Base-by-base conservation (phyloP, 2,329 filamentous ascomycete genomes). In the Plectosphaerella sp. region DNA sequence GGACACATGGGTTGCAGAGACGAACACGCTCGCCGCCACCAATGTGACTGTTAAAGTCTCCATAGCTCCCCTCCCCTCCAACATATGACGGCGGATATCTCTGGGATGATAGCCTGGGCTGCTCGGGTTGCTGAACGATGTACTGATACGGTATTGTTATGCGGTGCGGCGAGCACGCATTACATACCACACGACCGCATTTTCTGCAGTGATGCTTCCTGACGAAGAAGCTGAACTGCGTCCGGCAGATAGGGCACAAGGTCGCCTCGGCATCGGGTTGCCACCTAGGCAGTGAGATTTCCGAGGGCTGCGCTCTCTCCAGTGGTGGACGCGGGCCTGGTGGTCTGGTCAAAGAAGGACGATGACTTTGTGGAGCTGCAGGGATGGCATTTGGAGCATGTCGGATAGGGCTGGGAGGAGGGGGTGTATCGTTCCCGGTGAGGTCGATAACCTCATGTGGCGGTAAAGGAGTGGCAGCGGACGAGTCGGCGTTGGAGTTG, bases 161-260 rank as follows among this genome's bases (percentile, higher is more conserved):
- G 55, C 91, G 84, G 68, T 97, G 93, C 4, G 93, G 93, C 3
- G 93, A 97, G 72, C 93, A 97, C 18, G 84, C 78, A 53, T 86
- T 85, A 69, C 93, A 97, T 22, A 97, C 93, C 9, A 97, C 92
- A 55, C 91, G 79, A 45, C 93, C 93, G 66, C 93, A 97, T 80
- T 96, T 97, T 59, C 86, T 88, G 77, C 93, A 97, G 66, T 97
- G 93, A 71, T 97, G 93, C 66, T 95, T 95, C 57, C 93, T 80
- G 64, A 90, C 86, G 72, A 91, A 90, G 60, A 96, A 87, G 65
- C 83, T 89, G 64, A 97, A 97, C 47, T 85, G 82, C 1, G 81
- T 82, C 49, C 77, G 75, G 65, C 93, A 97, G 53, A 97, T 96
- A 2, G 91, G 90, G 66, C 93, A 97, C 56, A 84, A 79, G 2